Conservation (phyloP, 441 rosid species). For the Erodium trifolium region DNA sequence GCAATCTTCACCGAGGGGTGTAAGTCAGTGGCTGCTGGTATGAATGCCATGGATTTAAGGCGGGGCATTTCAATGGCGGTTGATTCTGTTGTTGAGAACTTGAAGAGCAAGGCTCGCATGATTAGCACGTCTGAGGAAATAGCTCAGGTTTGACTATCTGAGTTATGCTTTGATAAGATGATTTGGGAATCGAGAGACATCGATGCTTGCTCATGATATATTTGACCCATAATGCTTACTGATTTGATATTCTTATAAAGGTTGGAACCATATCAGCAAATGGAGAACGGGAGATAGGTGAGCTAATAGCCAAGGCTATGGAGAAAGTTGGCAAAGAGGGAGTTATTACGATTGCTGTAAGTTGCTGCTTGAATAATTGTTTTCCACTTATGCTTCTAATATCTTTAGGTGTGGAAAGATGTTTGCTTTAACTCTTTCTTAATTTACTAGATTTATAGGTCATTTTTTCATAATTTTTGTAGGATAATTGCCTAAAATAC, state of each 20-base stretch:
- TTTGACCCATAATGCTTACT: background rate
- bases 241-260: conserved; percentile 22
- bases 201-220: background rate
- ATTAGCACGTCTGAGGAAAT: conserved; percentile 88
- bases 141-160: conserved; percentile 44
- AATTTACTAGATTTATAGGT: background rate
- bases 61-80: conserved; percentile 75
- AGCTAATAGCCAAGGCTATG: conserved; percentile 87
- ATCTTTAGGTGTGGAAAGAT: background rate
- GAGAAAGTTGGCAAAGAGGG: conserved; percentile 98
- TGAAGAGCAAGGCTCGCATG: conserved; percentile 73
- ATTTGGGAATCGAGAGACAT: background rate
- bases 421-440: background rate
- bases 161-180: background rate
- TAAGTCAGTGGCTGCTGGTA: conserved; percentile 88
- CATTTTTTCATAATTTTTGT: too few species aligned
- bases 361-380: conserved; percentile 13
- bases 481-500: too few species aligned
- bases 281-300: conserved; percentile 87
- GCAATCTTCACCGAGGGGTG: conserved; percentile 86
- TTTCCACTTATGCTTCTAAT: background rate
- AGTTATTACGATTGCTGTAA: conserved; percentile 69
- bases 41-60: conserved; percentile 92
- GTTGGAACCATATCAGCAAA: conserved; percentile 92
- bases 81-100: conserved; percentile 61